A percentile compares a stretch with the other conserved stretches of the same genome.
phyloP scores from a whole-genome alignment of 169 alveolate species.

The Besnoitia besnoiti region DNA sequence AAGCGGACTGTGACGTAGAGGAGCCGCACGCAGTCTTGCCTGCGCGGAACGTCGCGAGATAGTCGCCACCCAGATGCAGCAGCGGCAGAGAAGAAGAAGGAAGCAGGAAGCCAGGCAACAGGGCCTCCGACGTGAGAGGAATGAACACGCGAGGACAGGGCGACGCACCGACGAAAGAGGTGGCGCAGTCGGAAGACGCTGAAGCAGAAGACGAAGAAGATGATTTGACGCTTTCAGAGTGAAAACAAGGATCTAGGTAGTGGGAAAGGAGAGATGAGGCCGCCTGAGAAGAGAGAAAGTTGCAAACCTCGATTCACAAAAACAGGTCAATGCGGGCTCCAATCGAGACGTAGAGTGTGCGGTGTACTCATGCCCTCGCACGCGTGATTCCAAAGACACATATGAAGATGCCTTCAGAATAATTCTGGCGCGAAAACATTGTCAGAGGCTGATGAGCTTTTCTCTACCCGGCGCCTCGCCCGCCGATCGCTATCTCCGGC shows the following conservation, averaged over 20 bases:
- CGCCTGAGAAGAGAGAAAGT: not conserved
- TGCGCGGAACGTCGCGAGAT: not conserved
- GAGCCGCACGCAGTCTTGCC: not conserved
- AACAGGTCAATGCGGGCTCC: too few species aligned
- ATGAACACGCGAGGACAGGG: conserved; percentile 13
- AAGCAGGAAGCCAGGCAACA: conserved; percentile 4
- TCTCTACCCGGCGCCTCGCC: too few species aligned
- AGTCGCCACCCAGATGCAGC: conserved; percentile 11
- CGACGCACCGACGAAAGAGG: not conserved
- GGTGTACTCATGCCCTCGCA: too few species aligned
- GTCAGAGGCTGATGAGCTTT: too few species aligned
- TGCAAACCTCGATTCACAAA: too few species aligned
- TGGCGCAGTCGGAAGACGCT: not conserved
- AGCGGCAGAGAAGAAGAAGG: conserved; percentile 25
- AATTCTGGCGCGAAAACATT: too few species aligned
- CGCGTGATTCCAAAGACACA: too few species aligned
- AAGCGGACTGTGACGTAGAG: not conserved
- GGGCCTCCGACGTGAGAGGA: conserved; percentile 33
- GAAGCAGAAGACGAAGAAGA: not conserved
- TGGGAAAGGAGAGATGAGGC: conserved; percentile 5
- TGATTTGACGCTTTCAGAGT: not conserved
- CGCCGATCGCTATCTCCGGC: too few species aligned
- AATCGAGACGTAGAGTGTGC: too few species aligned
- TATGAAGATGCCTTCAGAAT: too few species aligned
- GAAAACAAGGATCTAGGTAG: not conserved